Base-by-base conservation (phyloP, 495 filamentous ascomycete species). In the Daldinia childiae region DNA sequence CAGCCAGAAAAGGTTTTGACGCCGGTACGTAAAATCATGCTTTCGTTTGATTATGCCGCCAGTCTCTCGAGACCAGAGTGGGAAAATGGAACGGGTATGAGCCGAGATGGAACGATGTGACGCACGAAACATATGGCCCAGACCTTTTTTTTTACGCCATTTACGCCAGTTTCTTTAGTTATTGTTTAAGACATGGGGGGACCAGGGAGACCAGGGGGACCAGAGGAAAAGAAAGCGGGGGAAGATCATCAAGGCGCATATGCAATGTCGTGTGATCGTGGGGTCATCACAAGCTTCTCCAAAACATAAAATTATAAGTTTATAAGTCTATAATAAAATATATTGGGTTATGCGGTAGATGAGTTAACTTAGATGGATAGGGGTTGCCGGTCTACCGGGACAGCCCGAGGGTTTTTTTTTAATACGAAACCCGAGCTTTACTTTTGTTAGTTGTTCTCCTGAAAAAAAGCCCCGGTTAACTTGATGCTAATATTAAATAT, bases 81-180 rank as follows among this genome's bases (percentile, higher is more conserved):
- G 58, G 27, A 8, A 39, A 65, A 64, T 68, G 60, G 71, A 38
- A 58, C 34, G 65, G 69, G 30, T 32, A 71, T 77, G 75, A 75
- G 73, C 73, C 73, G 75, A 77, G 75, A 74, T 77, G 72, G 71
- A 58, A 75, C 73, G 75, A 77, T 71, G 63, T 60, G 50, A 70
- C 63, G 68, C 64, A 68, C 54, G 63, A 62, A 38, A 54, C 24
- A 54, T 54, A 54, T 54, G 50, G 50, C 24, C 26, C 4, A 64
- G 29, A 55, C 51, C 15, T 12, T 36, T 34, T 43, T 43, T 41
- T 41, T 41, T n/a, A n/a, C n/a, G n/a, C n/a, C n/a, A n/a, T n/a
- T n/a, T n/a, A 34, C 32, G 32, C 32, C 32, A 34, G 32, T 43
- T 7, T 19, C 41, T 21, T 8, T 45, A 21, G 17, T 34, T 34